Evolutionary conservation across 2,329 filamentous ascomycete species (phyloP).

Genomic region (Beauveria brongniartii): DNA sequence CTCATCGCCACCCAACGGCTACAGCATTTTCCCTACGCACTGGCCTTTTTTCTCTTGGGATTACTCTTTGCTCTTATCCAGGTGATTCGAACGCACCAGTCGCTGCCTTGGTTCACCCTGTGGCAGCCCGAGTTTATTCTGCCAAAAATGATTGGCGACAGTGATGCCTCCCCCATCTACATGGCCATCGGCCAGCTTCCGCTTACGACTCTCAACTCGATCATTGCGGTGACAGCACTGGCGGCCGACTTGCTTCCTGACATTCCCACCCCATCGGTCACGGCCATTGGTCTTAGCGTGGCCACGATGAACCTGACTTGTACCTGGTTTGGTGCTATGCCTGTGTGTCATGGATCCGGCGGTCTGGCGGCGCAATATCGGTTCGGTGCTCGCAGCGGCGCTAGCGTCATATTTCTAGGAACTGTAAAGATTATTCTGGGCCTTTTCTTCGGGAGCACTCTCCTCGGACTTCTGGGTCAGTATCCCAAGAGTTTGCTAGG

Average conservation of each 20-base stretch:
- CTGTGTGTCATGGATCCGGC: constrained; percentile 86
- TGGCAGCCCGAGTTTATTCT: constrained; percentile 49
- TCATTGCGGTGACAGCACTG: constrained; percentile 79
- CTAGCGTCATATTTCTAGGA: constrained; percentile 74
- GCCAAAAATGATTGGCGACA: constrained; percentile 24
- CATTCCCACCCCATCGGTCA: constrained; percentile 60
- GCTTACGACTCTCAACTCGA: constrained; percentile 84
- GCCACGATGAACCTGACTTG: constrained; percentile 74
- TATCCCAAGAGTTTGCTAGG: constrained; percentile 76
- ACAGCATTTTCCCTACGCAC: constrained; percentile 66
- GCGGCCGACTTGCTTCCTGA: constrained; percentile 68
- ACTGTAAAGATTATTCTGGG: constrained; percentile 68
- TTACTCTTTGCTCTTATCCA: constrained; percentile 52
- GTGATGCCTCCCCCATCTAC: constrained; percentile 30
- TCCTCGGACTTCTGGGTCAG: constrained; percentile 59
- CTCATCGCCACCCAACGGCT: constrained; percentile 61
- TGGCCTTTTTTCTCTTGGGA: constrained; percentile 62
- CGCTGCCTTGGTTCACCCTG: constrained; percentile 44
- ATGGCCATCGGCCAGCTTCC: constrained; percentile 82
- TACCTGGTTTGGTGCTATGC: constrained; percentile 93
- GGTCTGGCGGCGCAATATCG: constrained; percentile 85
- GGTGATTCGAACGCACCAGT: constrained; percentile 22
- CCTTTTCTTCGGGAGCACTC: constrained; percentile 62
- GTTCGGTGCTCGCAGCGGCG: constrained; percentile 83
- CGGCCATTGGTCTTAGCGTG: constrained; percentile 73